Percentiles rank a stretch among this genome's conserved stretches.
phyloP scores from a whole-genome alignment of 2,329 filamentous ascomycete genomes.

The Coniochaeta pulveracea region DNA sequence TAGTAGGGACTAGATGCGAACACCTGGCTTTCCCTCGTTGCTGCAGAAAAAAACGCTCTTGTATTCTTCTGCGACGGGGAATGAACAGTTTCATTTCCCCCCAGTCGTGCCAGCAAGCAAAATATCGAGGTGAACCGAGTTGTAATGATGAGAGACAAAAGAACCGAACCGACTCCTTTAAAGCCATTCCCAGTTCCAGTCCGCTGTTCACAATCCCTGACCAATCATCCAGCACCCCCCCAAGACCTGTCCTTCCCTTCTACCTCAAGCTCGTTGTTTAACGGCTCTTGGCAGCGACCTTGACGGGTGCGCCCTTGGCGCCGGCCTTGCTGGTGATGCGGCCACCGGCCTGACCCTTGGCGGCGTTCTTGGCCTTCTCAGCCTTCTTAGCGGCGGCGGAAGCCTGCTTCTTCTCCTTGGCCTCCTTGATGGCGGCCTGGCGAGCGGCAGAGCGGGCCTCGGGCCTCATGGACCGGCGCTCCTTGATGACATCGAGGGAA shows the following conservation, averaged over 20 bases:
- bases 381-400: constrained; percentile 91
- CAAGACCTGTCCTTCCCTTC: constrained; percentile 11
- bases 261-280: constrained; percentile 37
- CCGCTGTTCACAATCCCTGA: constrained; percentile 1
- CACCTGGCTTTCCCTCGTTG: constrained; percentile 1
- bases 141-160: no score
- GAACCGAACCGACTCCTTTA: constrained; percentile 12
- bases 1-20: background rate
- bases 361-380: constrained; percentile 89
- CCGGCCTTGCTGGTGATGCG: constrained; percentile 95
- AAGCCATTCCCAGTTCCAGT: constrained; percentile 4
- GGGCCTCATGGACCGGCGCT: constrained; percentile 88
- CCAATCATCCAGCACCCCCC: background rate
- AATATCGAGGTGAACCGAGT: no score
- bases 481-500: constrained; percentile 99
- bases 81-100: background rate
- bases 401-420: constrained; percentile 96
- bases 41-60: constrained; percentile 3
- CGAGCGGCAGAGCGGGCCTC: constrained; percentile 92
- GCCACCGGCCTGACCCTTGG: constrained; percentile 61
- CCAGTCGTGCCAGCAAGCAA: constrained; percentile 2
- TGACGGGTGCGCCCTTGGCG: constrained; percentile 77
- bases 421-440: constrained; percentile 83
- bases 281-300: constrained; percentile 79
- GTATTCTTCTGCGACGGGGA: background rate